Evolutionary conservation across 2,329 filamentous ascomycete genomes (phyloP).

Genomic region (Metarhizium album): DNA sequence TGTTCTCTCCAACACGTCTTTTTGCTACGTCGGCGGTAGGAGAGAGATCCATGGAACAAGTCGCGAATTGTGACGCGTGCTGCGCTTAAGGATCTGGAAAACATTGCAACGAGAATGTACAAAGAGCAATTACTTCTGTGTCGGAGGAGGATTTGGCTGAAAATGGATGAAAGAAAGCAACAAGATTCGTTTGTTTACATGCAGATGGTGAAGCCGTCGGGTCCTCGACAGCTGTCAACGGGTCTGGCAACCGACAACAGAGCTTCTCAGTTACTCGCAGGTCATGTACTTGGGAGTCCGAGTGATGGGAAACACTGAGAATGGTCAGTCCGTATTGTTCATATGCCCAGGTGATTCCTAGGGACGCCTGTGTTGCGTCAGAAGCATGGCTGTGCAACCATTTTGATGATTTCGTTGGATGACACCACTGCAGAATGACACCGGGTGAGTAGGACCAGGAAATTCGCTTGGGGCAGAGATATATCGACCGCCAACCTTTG

Average conservation of each 20-base stretch:
- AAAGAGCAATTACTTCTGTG: neutral
- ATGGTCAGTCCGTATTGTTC: too few relatives aligned
- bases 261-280: neutral
- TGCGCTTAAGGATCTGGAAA: constrained; percentile 3
- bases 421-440: too few relatives aligned
- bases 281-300: neutral
- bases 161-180: neutral
- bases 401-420: neutral
- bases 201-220: neutral
- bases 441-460: too few relatives aligned
- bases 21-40: neutral
- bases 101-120: neutral
- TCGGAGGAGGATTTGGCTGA: neutral
- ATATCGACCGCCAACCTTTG: too few relatives aligned
- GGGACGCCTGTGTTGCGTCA: neutral
- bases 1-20: neutral
- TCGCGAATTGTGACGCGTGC: constrained; percentile 4
- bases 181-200: neutral
- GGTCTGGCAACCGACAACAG: neutral
- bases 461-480: too few relatives aligned
- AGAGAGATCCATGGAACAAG: constrained; percentile 1
- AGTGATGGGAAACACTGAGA: too few relatives aligned
- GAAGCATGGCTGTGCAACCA: neutral
- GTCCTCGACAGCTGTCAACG: neutral
- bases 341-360: neutral